A percentile compares a stretch with the other conserved stretches of the same genome.
Evolutionary conservation across 1,284 basidiomycete species (phyloP).

Genomic region (Mycena sp.): DNA sequence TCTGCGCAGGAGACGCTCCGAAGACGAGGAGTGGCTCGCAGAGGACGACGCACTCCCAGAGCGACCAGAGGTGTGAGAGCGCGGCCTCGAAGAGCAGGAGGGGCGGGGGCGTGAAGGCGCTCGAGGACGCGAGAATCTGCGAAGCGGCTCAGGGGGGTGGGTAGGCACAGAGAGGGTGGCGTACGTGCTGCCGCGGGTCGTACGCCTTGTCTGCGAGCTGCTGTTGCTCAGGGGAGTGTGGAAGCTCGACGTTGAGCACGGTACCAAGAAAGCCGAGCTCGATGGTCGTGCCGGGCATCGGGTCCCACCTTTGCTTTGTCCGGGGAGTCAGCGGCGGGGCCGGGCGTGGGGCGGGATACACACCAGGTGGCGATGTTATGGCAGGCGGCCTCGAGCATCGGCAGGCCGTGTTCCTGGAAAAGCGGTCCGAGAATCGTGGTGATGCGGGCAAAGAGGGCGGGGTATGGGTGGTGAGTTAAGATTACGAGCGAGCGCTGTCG

Average conservation of each 20-base stretch:
- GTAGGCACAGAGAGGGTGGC: constrained; percentile 26
- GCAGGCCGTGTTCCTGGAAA: constrained; percentile 78
- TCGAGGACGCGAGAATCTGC: constrained; percentile 84
- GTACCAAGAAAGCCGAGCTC: constrained; percentile 87
- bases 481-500: constrained; percentile 85
- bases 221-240: constrained; percentile 74
- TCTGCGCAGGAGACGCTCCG: constrained; percentile 81
- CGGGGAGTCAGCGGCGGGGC: constrained; percentile 31
- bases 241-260: constrained; percentile 78
- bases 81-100: constrained; percentile 80
- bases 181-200: constrained; percentile 58
- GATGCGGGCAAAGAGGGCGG: constrained; percentile 81
- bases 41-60: constrained; percentile 93
- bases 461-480: constrained; percentile 85
- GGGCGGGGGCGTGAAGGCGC: constrained; percentile 74
- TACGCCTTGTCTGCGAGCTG: constrained; percentile 65
- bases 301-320: constrained; percentile 75
- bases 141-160: constrained; percentile 4
- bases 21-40: constrained; percentile 92
- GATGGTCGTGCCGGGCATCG: constrained; percentile 68
- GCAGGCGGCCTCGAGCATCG: constrained; percentile 88
- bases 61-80: constrained; percentile 86
- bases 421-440: constrained; percentile 79
- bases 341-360: constrained; percentile 37
- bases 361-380: constrained; percentile 89